Percentiles rank a stretch among this genome's conserved stretches.
phyloP scores from a whole-genome alignment of 768 basidiomycete species.

The Boletus huronensis region DNA sequence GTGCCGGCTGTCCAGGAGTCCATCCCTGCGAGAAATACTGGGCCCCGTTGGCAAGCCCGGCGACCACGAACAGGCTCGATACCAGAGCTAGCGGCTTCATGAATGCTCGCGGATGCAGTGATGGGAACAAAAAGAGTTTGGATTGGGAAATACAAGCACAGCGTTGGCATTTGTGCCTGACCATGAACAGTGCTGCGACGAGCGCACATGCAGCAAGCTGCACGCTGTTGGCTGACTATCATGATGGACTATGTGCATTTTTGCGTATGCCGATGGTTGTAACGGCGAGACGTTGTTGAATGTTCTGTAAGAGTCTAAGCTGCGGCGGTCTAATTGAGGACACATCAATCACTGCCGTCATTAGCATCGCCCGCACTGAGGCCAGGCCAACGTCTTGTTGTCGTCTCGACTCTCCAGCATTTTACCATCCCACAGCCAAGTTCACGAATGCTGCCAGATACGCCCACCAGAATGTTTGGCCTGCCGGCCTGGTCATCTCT shows the following conservation, averaged over 20 bases:
- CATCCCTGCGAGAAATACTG: constrained; percentile 84
- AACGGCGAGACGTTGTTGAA: background rate
- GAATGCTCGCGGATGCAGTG: background rate
- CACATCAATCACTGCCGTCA: background rate
- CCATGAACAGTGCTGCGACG: background rate
- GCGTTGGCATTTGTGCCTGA: background rate
- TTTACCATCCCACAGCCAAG: background rate
- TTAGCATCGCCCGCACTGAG: background rate
- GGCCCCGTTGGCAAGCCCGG: constrained; percentile 38
- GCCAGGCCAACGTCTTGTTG: background rate
- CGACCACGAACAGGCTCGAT: constrained; percentile 28
- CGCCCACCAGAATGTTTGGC: constrained; percentile 4
- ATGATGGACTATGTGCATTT: background rate
- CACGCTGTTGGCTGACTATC: background rate
- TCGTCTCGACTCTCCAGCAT: background rate
- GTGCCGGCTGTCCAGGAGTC: constrained; percentile 64
- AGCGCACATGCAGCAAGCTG: background rate
- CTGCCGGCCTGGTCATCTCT: constrained; percentile 13
- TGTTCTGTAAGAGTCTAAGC: background rate
- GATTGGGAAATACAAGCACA: background rate
- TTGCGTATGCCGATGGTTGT: background rate
- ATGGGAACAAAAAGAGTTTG: background rate
- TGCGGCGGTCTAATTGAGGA: no score
- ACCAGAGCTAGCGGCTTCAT: constrained; percentile 51
- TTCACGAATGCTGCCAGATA: background rate